Conservation (phyloP, 1,284 basidiomycete genomes). For the Cutaneotrichosporon mucoides region DNA sequence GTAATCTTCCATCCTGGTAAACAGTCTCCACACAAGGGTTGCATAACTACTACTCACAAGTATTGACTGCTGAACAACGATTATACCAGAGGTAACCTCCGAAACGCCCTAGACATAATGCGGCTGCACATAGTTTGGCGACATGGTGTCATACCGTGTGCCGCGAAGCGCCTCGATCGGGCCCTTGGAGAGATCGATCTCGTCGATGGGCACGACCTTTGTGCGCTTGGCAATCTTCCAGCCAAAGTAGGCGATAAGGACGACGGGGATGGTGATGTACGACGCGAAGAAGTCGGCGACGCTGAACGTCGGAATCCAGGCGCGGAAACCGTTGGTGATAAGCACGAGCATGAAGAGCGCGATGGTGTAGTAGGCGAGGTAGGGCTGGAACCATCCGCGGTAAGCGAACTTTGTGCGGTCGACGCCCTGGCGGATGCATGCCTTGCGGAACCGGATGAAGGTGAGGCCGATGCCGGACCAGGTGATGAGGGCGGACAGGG, state of each 20-base stretch:
- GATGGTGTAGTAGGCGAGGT: slow-evolving; percentile 16
- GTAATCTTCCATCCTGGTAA: no score
- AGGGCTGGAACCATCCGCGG: slow-evolving; percentile 52
- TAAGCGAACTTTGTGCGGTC: slow-evolving; percentile 60
- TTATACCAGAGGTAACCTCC: no score
- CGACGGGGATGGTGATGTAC: slow-evolving; percentile 25
- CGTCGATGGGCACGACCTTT: slow-evolving; percentile 45
- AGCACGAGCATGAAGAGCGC: slow-evolving; percentile 15
- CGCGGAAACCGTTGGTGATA: slow-evolving; percentile 15
- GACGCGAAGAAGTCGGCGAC: slow-evolving; percentile 20
- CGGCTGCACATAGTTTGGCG: background rate
- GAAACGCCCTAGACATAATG: no score
- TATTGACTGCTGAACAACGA: no score
- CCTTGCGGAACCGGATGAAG: slow-evolving; percentile 69
- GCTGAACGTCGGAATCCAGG: slow-evolving; percentile 9
- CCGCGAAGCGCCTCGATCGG: slow-evolving; percentile 10
- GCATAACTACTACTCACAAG: no score
- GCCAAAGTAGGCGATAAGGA: slow-evolving; percentile 11
- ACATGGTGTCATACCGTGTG: slow-evolving; percentile 12
- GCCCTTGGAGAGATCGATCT: slow-evolving; percentile 66
- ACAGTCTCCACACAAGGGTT: no score
- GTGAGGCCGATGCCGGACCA: slow-evolving; percentile 75
- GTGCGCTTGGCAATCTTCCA: slow-evolving; percentile 15
- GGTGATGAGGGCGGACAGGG: slow-evolving; percentile 56
- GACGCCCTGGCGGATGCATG: slow-evolving; percentile 63